Conservation (phyloP, 2,329 filamentous ascomycete genomes). For the Dryadomyces sulphureus region DNA sequence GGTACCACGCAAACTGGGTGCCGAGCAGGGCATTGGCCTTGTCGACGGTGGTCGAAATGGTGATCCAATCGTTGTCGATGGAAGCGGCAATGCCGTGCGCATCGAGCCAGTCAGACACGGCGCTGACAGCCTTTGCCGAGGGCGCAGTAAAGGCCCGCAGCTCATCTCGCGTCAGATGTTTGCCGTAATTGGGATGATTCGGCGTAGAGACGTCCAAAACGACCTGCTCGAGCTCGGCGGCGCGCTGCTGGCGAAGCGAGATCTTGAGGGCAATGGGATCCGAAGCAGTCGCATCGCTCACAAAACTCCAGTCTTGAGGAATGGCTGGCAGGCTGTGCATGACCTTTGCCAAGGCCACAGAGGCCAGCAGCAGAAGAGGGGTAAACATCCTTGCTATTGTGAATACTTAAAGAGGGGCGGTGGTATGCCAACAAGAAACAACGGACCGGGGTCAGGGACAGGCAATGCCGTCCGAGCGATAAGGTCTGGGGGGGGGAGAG, state of each 20-base stretch:
- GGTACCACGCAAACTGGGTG: conserved; percentile 42
- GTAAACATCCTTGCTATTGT: conserved; percentile 9
- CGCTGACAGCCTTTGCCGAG: conserved; percentile 26
- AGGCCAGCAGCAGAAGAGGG: conserved; percentile 14
- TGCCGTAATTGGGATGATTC: conserved; percentile 40
- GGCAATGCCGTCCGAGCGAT: background rate
- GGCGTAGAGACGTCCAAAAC: conserved; percentile 49
- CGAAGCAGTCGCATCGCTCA: conserved; percentile 19
- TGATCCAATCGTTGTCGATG: conserved; percentile 46
- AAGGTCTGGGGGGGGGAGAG: no score
- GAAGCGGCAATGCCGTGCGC: conserved; percentile 29
- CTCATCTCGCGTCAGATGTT: conserved; percentile 46
- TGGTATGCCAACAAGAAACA: background rate
- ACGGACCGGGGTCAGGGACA: background rate
- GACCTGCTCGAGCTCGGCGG: conserved; percentile 37
- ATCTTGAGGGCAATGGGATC: conserved; percentile 31
- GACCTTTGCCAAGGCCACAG: conserved; percentile 17
- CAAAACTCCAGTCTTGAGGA: conserved; percentile 23
- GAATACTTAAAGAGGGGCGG: background rate
- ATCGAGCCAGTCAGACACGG: conserved; percentile 40
- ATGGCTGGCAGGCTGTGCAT: conserved; percentile 21
- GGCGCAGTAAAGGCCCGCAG: conserved; percentile 39
- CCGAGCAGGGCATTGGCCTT: conserved; percentile 40
- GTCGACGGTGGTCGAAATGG: conserved; percentile 35
- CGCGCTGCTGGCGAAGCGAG: conserved; percentile 31